A percentile compares a stretch with the other conserved stretches of the same genome.
These are phyloP conservation scores for Rheum nobile DNA, from an alignment of 148 eudicot genomes.

Conservation along the genomic window DNA sequence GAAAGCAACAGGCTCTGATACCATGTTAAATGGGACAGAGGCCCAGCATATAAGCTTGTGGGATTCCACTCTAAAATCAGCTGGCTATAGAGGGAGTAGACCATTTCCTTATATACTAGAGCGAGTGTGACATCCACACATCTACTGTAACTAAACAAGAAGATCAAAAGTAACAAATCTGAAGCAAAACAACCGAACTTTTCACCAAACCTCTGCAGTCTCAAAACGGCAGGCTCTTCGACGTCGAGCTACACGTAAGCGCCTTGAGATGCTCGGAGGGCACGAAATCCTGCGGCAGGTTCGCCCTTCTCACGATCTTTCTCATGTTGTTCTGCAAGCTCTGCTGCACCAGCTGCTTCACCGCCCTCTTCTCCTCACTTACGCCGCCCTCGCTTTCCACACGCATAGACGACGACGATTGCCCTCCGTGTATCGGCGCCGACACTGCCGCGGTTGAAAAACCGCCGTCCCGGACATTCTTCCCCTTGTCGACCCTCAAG, in stretches of 20 bases:
- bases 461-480: conserved; percentile 17
- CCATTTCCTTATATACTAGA: no score
- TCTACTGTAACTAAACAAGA: background rate
- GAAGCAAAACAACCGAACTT: background rate
- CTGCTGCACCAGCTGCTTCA: conserved; percentile 76
- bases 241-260: background rate
- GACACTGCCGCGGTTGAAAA: conserved; percentile 36
- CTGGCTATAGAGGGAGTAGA: no score
- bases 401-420: conserved; percentile 12
- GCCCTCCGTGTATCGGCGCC: conserved; percentile 53
- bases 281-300: conserved; percentile 77
- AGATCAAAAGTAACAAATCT: background rate
- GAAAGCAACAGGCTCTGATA: no score
- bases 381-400: conserved; percentile 15
- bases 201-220: background rate
- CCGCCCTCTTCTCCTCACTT: conserved; percentile 81
- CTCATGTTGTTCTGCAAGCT: conserved; percentile 90
- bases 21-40: no score
- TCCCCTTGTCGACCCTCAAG: conserved; percentile 69
- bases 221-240: conserved; percentile 10
- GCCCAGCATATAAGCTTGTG: no score
- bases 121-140: no score
- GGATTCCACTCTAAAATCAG: no score
- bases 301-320: conserved; percentile 79
- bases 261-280: conserved; percentile 41